Evolutionary conservation across 2,329 filamentous ascomycete species (phyloP).

Genomic region (Fonsecaea multimorphosa): DNA sequence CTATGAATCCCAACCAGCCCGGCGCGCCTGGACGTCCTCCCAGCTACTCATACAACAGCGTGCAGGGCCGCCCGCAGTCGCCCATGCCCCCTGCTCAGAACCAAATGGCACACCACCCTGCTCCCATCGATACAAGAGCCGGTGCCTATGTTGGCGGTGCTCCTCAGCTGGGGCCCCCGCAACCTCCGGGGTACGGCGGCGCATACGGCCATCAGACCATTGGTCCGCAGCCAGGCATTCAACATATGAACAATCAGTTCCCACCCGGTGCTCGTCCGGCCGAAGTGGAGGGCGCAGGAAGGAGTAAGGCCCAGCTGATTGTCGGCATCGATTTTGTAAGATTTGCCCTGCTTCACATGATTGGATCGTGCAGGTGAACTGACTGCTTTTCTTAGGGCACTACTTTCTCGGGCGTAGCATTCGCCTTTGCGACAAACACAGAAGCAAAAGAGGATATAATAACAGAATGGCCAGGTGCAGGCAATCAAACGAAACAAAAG

Average conservation of each 20-base stretch:
- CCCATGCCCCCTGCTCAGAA: conserved; percentile 56
- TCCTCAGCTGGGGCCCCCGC: conserved; percentile 45
- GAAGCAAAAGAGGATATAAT: conserved; percentile 99
- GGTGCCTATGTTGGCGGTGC: conserved; percentile 55
- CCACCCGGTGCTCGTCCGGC: conserved; percentile 43
- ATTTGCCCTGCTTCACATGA: conserved; percentile 26
- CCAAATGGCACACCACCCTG: conserved; percentile 53
- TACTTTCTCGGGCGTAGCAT: conserved; percentile 96
- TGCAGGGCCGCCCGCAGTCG: conserved; percentile 58
- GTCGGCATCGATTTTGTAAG: conserved; percentile 98
- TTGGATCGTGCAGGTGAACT: not conserved
- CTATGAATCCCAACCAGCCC: conserved; percentile 54
- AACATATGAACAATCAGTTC: conserved; percentile 41
- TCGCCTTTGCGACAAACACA: conserved; percentile 91
- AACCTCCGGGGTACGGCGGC: conserved; percentile 54
- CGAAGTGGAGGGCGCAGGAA: conserved; percentile 85
- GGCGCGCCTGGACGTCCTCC: conserved; percentile 66
- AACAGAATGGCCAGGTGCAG: conserved; percentile 96
- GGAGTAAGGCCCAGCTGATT: conserved; percentile 95
- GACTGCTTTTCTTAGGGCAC: conserved; percentile 69
- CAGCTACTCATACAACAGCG: conserved; percentile 65
- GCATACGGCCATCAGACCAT: conserved; percentile 35
- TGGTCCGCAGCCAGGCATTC: conserved; percentile 39
- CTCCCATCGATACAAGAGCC: conserved; percentile 62
- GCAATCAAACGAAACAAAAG: conserved; percentile 98